Percentiles rank a stretch among this genome's conserved stretches.
Conservation (phyloP, 495 filamentous ascomycete species). For the Trichoderma parareesei region DNA sequence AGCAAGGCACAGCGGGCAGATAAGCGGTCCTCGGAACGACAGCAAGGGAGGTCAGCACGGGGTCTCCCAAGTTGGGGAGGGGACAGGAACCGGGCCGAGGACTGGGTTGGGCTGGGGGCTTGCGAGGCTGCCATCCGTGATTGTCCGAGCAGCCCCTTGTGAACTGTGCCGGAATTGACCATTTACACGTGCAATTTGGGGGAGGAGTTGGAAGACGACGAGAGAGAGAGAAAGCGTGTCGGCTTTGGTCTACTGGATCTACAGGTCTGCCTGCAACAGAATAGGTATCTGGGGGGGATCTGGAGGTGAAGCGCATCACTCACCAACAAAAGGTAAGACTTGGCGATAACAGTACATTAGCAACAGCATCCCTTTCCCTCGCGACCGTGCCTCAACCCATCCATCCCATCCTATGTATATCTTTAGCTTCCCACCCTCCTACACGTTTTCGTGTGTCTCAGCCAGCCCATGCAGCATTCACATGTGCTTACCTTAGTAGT, state of each 20-base stretch:
- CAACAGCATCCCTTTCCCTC: too few relatives aligned
- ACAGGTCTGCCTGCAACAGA: background rate
- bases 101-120: background rate
- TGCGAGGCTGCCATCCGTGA: background rate
- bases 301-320: too few relatives aligned
- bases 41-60: background rate
- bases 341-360: too few relatives aligned
- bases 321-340: too few relatives aligned
- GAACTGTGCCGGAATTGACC: background rate
- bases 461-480: too few relatives aligned
- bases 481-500: too few relatives aligned
- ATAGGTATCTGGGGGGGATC: background rate
- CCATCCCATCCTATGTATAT: too few relatives aligned
- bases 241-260: too few relatives aligned
- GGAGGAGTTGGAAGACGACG: too few relatives aligned
- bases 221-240: too few relatives aligned
- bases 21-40: background rate
- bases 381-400: too few relatives aligned
- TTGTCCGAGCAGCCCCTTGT: background rate
- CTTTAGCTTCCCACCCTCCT: too few relatives aligned
- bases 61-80: background rate
- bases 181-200: background rate
- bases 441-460: background rate
- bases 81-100: conserved; percentile 7
- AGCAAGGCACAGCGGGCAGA: background rate